Evolutionary conservation across 2,329 filamentous ascomycete genomes (phyloP), one percentile per base, ranked within the genome.

Genomic region (Fusarium sp.): DNA sequence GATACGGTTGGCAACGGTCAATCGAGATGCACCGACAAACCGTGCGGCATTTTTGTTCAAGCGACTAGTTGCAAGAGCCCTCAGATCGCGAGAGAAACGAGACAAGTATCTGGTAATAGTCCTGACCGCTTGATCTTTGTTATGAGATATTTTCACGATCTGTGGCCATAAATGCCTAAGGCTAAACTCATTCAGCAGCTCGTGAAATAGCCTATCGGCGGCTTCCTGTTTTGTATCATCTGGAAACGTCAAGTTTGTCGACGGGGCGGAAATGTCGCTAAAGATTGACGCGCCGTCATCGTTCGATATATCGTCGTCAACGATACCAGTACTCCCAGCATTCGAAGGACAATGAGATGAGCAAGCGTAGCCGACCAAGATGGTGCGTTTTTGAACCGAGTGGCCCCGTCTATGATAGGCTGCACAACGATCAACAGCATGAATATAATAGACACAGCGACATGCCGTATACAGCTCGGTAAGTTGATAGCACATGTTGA

Each of bases 341-440:
- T 27, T 4, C 3, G 10, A 11, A 27, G 27, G 10, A 11, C 27
- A 4, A 10, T 7, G 74, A 7, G 56, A 34, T 49, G 60, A 72
- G 81, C 94, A 97, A 54, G 90, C 86, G 78, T 95, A 95, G 51
- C 94, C 94, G 18, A 97, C 93, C 20, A 92, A 84, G 46, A 97
- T 91, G 7, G 88, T 38, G 91, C 77, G 91, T 90, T 76, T 91
- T 89, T 92, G 88, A 55, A 94, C 83, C 44, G 75, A 75, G 76
- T 97, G 94, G 43, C 91, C 91, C 47, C 88, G 87, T 65, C 91
- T 88, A 65, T 90, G 92, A 77, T 93, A 93, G 20, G 88, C 84
- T 41, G 88, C 84, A 78, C 94, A 97, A 64, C 92, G 91, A 77
- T 97, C 93, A 71, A 97, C 85, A 38, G 92, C 89, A 79, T 97